A percentile compares a stretch with the other conserved stretches of the same genome.
These are phyloP conservation scores for Rhizopogon roseolus DNA, from an alignment of 768 basidiomycete genomes.

Conservation along the genomic window DNA sequence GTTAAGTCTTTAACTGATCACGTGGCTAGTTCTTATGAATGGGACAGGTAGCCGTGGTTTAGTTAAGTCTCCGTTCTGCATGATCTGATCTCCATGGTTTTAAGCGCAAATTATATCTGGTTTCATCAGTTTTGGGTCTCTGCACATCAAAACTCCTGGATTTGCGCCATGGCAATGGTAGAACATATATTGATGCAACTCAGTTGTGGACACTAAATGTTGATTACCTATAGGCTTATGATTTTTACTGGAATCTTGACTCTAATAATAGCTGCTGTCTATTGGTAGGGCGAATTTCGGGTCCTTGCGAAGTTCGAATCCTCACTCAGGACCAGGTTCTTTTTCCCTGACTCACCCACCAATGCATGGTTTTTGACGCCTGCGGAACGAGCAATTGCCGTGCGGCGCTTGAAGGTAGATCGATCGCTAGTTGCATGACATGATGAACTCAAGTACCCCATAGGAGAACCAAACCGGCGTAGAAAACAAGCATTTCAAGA, in stretches of 20 bases:
- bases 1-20: background rate
- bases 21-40: constrained; percentile 60
- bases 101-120: constrained; percentile 67
- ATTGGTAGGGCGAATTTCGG: constrained; percentile 41
- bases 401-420: constrained; percentile 57
- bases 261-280: constrained; percentile 42
- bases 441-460: background rate
- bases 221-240: constrained; percentile 46
- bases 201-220: constrained; percentile 1
- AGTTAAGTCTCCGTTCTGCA: background rate
- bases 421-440: background rate
- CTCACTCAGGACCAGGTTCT: constrained; percentile 36
- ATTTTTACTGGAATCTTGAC: constrained; percentile 63
- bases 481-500: constrained; percentile 79
- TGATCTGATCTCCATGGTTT: background rate
- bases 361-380: constrained; percentile 70
- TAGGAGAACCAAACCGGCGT: constrained; percentile 76
- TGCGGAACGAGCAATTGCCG: constrained; percentile 57
- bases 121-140: constrained; percentile 60
- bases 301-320: background rate
- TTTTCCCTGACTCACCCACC: constrained; percentile 74
- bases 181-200: constrained; percentile 1
- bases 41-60: constrained; percentile 45
- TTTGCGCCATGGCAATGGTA: constrained; percentile 77
- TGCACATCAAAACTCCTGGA: constrained; percentile 51